Base-by-base conservation (phyloP, 1,284 basidiomycete species). In the Peniophora sp. region DNA sequence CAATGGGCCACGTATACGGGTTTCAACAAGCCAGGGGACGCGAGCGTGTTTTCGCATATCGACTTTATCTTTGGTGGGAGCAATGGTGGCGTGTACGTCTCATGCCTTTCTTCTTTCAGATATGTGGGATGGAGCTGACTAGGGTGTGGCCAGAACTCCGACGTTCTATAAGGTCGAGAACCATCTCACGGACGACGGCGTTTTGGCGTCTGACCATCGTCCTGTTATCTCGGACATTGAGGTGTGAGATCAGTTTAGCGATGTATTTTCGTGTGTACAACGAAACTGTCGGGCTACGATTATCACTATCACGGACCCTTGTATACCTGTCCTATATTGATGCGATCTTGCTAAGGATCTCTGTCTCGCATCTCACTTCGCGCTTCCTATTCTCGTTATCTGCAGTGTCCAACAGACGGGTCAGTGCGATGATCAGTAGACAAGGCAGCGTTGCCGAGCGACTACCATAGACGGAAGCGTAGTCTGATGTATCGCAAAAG, bases 1-100 rank as follows among this genome's bases (percentile, higher is more conserved):
- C 70, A 76, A 54, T 78, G 69, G 60, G 76, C 76, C 15, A 81
- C 79, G 3, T 81, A 73, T 59, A 80, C 78, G 0, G 78, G 74
- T 0, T 81, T 79, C 58, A 64, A 62, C 12, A 57, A 58, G 11
- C 70, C 72, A 2, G 63, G 67, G 5, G 68, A 74, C 53, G 63
- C 68, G 3, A 63, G 63, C 1, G 52, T 58, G 3, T 76, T 70
- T 66, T 59, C 58, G 18, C 67, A 75, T 49, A 79, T 81, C 52
- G 78, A 80, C 57, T 80, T 79, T 56, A 63, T 79, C 1, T 74
- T 77, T 54, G 78, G 75, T 2, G 74, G 72, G 12, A 74, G 65
- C 52, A 75, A 73, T 52, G 57, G 65, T 2, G 67, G 68, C 27
- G 27, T 32, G 27, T 32, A 47, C 80, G 78, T 77, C 78, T 54